Conservation (phyloP, 768 basidiomycete species). For the Inosperma sp. region DNA sequence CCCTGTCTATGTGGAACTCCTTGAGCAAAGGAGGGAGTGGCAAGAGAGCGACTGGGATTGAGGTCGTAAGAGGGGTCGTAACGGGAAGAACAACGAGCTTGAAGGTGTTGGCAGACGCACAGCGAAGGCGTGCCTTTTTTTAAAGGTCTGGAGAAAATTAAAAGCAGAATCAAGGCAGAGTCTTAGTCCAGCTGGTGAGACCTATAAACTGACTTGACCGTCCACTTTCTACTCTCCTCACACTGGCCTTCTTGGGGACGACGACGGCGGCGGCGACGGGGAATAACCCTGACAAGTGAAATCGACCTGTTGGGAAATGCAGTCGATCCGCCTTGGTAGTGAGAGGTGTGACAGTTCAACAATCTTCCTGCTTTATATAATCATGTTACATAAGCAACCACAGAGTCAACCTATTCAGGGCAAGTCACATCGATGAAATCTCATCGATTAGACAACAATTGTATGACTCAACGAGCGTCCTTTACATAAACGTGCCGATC, state of each 20-base stretch:
- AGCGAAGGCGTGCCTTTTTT: slow-evolving; percentile 92
- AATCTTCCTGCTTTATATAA: slow-evolving; percentile 27
- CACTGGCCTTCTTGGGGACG: slow-evolving; percentile 27
- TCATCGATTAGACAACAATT: slow-evolving; percentile 6
- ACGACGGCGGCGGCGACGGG: slow-evolving; percentile 32
- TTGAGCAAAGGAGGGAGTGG: slow-evolving; percentile 32
- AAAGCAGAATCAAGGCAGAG: slow-evolving; percentile 20
- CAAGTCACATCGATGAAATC: slow-evolving; percentile 5
- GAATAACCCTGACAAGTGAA: slow-evolving; percentile 42
- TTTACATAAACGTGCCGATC: too few species aligned
- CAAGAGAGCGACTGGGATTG: slow-evolving; percentile 33
- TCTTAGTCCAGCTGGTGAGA: slow-evolving; percentile 12
- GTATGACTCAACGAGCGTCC: too few species aligned
- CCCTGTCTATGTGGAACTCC: slow-evolving; percentile 44
- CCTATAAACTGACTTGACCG: slow-evolving; percentile 4
- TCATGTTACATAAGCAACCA: slow-evolving; percentile 27
- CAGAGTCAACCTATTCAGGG: neutral
- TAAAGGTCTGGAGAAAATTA: slow-evolving; percentile 28
- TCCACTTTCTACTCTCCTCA: slow-evolving; percentile 1
- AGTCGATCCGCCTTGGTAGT: slow-evolving; percentile 47
- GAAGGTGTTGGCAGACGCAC: slow-evolving; percentile 67
- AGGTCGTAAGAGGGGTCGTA: slow-evolving; percentile 74
- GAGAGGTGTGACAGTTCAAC: slow-evolving; percentile 28
- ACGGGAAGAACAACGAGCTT: slow-evolving; percentile 41
- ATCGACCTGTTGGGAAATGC: slow-evolving; percentile 43